A percentile compares a stretch with the other conserved stretches of the same genome.
Evolutionary conservation across 176 grass and related monocot species (phyloP).

Genomic region (Guadua angustifolia): DNA sequence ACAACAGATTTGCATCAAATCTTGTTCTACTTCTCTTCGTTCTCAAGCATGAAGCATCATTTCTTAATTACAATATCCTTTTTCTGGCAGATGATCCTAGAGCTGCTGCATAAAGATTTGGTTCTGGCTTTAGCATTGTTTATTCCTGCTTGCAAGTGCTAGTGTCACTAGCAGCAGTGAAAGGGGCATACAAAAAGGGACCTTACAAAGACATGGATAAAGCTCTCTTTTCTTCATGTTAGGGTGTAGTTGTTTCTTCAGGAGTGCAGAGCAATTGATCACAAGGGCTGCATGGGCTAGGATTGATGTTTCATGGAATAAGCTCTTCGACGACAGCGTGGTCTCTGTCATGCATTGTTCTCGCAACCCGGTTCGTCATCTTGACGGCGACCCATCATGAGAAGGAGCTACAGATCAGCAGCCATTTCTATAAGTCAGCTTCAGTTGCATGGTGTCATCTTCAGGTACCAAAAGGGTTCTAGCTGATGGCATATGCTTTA

Average conservation of each 20-base stretch:
- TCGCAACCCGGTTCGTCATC: slow-evolving; percentile 17
- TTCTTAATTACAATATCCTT: slow-evolving; percentile 34
- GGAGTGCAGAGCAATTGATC: slow-evolving; percentile 43
- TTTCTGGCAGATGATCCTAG: slow-evolving; percentile 41
- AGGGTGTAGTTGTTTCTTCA: slow-evolving; percentile 25
- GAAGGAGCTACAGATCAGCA: slow-evolving; percentile 25
- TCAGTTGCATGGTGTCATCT: slow-evolving; percentile 9
- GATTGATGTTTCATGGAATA: slow-evolving; percentile 36
- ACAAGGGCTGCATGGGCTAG: slow-evolving; percentile 42
- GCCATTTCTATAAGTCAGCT: slow-evolving; percentile 28
- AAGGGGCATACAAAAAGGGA: slow-evolving; percentile 42
- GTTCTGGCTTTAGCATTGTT: slow-evolving; percentile 32
- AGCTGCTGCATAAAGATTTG: slow-evolving; percentile 43
- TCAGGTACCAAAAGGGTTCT: slow-evolving; percentile 22
- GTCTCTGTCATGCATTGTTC: slow-evolving; percentile 39
- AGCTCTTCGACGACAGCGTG: not conserved
- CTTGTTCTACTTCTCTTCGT: slow-evolving; percentile 34
- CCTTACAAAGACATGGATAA: slow-evolving; percentile 30
- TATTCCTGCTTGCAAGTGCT: slow-evolving; percentile 54
- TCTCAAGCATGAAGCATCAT: slow-evolving; percentile 36
- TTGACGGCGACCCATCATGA: not conserved
- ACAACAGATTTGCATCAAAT: slow-evolving; percentile 53
- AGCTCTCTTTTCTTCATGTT: not conserved
- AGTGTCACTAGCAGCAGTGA: slow-evolving; percentile 61
- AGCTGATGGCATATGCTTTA: slow-evolving; percentile 5